Conservation (phyloP, 192 early-diverging fungal genomes). For the Helicostylum pulchrum region DNA sequence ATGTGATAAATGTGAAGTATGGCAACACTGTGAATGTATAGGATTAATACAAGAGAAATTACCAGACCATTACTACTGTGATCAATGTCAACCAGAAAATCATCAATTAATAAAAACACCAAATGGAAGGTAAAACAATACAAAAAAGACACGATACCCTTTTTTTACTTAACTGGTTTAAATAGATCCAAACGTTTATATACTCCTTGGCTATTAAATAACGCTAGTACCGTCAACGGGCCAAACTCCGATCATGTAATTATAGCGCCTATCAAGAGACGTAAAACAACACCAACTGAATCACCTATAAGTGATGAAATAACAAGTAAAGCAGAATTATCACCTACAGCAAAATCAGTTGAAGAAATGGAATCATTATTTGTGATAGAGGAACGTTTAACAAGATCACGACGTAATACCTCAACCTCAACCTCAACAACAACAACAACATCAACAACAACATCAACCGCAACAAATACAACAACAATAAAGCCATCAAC, state of each 20-base stretch:
- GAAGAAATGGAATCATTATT: too few species aligned
- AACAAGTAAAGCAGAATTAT: too few species aligned
- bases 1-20: conserved; percentile 89
- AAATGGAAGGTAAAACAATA: conserved; percentile 42
- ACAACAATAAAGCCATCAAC: too few species aligned
- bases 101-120: conserved; percentile 58
- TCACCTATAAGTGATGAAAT: too few species aligned
- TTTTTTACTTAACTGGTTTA: background rate
- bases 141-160: background rate
- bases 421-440: background rate
- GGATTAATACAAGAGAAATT: conserved; percentile 72
- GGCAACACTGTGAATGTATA: conserved; percentile 95
- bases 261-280: too few species aligned
- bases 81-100: conserved; percentile 80
- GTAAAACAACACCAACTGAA: too few species aligned
- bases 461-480: too few species aligned
- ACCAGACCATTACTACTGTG: conserved; percentile 91
- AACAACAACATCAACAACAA: conserved; percentile 1
- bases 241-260: background rate
- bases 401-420: background rate
- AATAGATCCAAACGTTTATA: conserved; percentile 7
- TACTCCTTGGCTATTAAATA: background rate
- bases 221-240: background rate
- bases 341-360: too few species aligned
- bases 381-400: conserved; percentile 4